Conservation (phyloP, 495 filamentous ascomycete genomes). For the Hypoxylon rickii region DNA sequence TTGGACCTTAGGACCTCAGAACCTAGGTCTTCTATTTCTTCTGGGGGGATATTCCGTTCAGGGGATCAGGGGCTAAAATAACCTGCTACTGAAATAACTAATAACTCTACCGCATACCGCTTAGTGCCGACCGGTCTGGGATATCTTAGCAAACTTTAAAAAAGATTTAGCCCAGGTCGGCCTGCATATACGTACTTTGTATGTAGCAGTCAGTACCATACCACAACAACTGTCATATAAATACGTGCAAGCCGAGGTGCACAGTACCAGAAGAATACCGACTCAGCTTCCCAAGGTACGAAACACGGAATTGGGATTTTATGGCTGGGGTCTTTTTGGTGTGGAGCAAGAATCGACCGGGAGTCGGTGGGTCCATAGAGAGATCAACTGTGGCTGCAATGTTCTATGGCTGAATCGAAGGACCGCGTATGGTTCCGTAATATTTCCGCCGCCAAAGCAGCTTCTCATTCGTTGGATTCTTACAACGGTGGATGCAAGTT, state of each 20-base stretch:
- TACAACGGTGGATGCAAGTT: not conserved
- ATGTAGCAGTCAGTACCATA: not conserved
- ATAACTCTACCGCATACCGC: slow-evolving; percentile 3
- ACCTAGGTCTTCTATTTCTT: no score
- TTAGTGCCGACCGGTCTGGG: slow-evolving; percentile 15
- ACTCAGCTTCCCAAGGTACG: not conserved
- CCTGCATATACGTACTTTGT: not conserved
- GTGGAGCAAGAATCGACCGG: slow-evolving; percentile 11
- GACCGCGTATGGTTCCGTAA: not conserved
- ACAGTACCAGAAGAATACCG: not conserved
- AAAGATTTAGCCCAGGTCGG: not conserved
- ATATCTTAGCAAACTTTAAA: not conserved
- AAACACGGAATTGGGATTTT: slow-evolving; percentile 5
- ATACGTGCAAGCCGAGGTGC: no score
- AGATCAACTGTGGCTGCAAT: slow-evolving; percentile 14
- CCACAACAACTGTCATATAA: no score
- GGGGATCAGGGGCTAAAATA: slow-evolving; percentile 28
- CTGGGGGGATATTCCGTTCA: slow-evolving; percentile 28
- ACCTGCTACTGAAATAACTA: not conserved
- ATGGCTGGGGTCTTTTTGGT: slow-evolving; percentile 12
- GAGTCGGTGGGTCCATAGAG: slow-evolving; percentile 11
- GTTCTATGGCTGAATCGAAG: not conserved
- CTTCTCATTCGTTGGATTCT: not conserved
- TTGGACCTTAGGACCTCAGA: no score
- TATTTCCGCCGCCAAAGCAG: not conserved